phyloP scores from a whole-genome alignment of 164 flowering plant species.

The Annona squamosa region DNA sequence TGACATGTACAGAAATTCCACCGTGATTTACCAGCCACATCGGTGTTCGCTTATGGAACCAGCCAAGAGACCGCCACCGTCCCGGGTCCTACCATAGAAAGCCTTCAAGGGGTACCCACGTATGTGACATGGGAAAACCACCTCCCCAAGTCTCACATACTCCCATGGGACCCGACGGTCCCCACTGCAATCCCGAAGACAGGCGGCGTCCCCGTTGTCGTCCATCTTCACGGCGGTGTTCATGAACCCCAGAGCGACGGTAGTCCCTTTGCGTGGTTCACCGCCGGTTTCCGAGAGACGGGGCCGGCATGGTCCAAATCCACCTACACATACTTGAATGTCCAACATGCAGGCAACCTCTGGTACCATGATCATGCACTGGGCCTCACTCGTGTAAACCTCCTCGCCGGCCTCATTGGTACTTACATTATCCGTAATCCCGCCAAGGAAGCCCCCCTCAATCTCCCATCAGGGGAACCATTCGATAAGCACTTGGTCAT shows the following conservation, averaged over 20 bases:
- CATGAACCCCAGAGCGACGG: slow-evolving; percentile 49
- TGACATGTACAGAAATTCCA: slow-evolving; percentile 64
- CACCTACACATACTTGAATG: slow-evolving; percentile 35
- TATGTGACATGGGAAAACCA: slow-evolving; percentile 41
- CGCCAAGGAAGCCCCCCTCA: slow-evolving; percentile 28
- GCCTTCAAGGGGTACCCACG: slow-evolving; percentile 34
- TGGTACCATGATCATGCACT: slow-evolving; percentile 70
- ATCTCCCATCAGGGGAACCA: slow-evolving; percentile 26
- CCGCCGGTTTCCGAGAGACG: slow-evolving; percentile 25
- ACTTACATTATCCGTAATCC: slow-evolving; percentile 43
- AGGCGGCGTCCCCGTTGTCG: slow-evolving; percentile 49
- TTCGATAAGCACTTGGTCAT: slow-evolving; percentile 40
- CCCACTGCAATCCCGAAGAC: slow-evolving; percentile 33
- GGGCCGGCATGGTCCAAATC: slow-evolving; percentile 44
- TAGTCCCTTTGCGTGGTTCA: slow-evolving; percentile 43
- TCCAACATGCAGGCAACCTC: slow-evolving; percentile 43
- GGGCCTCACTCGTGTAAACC: slow-evolving; percentile 56
- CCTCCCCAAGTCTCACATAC: slow-evolving; percentile 43
- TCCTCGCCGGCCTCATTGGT: slow-evolving; percentile 48
- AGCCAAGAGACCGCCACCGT: slow-evolving; percentile 32
- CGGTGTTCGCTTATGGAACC: slow-evolving; percentile 51
- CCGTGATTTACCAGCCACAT: slow-evolving; percentile 43
- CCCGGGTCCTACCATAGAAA: slow-evolving; percentile 58
- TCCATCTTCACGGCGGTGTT: slow-evolving; percentile 55
- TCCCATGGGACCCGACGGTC: slow-evolving; percentile 57